A percentile compares a stretch with the other conserved stretches of the same genome.
Evolutionary conservation across 2,329 filamentous ascomycete genomes (phyloP).

Genomic region (Ceratocystis alfenasii): DNA sequence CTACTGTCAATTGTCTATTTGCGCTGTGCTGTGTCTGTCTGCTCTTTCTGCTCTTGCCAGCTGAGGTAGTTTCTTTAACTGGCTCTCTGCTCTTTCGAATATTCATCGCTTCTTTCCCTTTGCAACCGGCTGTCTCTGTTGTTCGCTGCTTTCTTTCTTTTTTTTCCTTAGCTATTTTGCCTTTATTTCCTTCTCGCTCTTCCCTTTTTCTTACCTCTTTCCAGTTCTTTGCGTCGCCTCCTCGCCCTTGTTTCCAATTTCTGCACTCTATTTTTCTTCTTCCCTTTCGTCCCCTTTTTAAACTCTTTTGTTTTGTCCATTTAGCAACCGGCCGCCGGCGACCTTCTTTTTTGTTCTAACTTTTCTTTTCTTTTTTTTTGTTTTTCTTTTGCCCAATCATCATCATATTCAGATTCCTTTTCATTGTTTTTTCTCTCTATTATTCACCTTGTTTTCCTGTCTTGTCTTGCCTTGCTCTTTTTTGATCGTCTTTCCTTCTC

Average conservation of each 20-base stretch:
- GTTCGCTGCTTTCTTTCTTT: neutral
- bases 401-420: slow-evolving; percentile 5
- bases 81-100: neutral
- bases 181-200: neutral
- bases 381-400: neutral
- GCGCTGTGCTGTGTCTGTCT: neutral
- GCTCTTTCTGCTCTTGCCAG: neutral
- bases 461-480: slow-evolving; percentile 2
- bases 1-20: neutral
- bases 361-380: slow-evolving; percentile 12
- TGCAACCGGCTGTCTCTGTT: neutral
- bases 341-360: slow-evolving; percentile 10
- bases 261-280: slow-evolving; percentile 27
- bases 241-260: slow-evolving; percentile 22
- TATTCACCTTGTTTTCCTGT: slow-evolving; percentile 6
- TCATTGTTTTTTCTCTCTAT: slow-evolving; percentile 14
- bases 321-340: slow-evolving; percentile 18
- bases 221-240: neutral
- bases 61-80: neutral
- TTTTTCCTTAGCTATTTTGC: neutral
- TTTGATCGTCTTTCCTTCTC: slow-evolving; percentile 1
- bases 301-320: slow-evolving; percentile 11
- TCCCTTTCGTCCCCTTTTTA: slow-evolving; percentile 23
- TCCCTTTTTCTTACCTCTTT: neutral
- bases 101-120: neutral